phyloP scores from a whole-genome alignment of 352 stramenopile genomes.

The Phytopythium litorale region DNA sequence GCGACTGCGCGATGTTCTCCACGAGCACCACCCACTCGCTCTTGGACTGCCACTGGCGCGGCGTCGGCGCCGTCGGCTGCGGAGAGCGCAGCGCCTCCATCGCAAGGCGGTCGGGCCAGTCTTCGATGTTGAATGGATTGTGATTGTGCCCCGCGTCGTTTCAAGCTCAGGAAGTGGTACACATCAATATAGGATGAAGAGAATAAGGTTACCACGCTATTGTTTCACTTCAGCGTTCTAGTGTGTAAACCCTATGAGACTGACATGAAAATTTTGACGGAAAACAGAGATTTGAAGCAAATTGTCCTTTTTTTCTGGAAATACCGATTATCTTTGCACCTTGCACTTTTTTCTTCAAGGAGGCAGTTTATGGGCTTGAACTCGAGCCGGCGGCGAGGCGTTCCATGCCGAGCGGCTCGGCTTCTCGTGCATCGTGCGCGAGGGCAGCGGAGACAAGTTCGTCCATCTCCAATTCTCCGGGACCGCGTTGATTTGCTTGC shows the following conservation, averaged over 20 bases:
- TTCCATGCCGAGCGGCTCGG: background rate
- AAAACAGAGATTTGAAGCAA: background rate
- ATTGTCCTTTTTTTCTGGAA: background rate
- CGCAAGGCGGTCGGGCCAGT: background rate
- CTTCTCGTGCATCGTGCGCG: background rate
- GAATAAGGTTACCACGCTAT: too few species aligned
- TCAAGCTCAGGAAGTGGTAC: background rate
- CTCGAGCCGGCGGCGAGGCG: background rate
- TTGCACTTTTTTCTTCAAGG: conserved; percentile 2
- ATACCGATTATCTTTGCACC: background rate
- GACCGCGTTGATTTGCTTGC: background rate
- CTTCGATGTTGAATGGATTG: background rate
- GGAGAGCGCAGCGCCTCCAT: conserved; percentile 2
- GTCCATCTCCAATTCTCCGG: background rate
- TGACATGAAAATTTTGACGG: background rate
- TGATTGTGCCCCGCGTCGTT: background rate
- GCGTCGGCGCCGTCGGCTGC: background rate
- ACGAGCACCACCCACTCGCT: conserved; percentile 71
- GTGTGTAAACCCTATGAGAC: too few species aligned
- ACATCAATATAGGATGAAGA: background rate
- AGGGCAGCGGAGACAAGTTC: background rate
- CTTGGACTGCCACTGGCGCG: conserved; percentile 60
- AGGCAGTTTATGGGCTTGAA: background rate
- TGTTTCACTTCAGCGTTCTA: too few species aligned
- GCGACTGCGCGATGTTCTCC: conserved; percentile 80